Evolutionary conservation across 768 basidiomycete genomes (phyloP).

Genomic region (Tylopilus balloui): DNA sequence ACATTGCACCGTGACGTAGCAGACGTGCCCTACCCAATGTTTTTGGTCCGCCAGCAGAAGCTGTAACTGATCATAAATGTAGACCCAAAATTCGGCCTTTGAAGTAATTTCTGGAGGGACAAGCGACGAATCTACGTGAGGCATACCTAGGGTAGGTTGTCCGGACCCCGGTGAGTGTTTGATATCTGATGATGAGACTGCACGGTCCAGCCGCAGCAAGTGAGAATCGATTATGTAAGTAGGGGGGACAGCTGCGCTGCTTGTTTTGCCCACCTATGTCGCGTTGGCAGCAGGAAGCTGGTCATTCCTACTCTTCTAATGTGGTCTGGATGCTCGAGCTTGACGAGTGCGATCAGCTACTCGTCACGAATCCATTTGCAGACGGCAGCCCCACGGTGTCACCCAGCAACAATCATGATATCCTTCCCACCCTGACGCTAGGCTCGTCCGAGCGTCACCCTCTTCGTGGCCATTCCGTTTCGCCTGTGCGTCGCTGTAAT

Average conservation of each 20-base stretch:
- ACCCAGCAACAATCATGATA: not conserved
- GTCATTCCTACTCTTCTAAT: constrained; percentile 13
- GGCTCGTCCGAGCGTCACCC: constrained; percentile 12
- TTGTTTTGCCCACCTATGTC: too few species aligned
- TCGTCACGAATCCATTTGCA: constrained; percentile 17
- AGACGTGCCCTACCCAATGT: constrained; percentile 59
- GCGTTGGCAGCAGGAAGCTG: constrained; percentile 2
- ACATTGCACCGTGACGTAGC: constrained; percentile 2
- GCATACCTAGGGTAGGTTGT: too few species aligned
- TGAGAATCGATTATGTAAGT: constrained; percentile 11
- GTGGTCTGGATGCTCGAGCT: constrained; percentile 26
- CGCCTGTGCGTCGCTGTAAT: not conserved
- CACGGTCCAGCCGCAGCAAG: too few species aligned
- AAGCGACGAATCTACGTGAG: constrained; percentile 75
- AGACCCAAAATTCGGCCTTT: constrained; percentile 77
- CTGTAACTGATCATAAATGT: constrained; percentile 62
- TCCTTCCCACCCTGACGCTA: not conserved
- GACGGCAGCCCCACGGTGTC: constrained; percentile 1
- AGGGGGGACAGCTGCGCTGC: not conserved
- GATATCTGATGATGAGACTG: too few species aligned
- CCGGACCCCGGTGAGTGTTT: too few species aligned
- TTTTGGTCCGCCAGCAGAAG: constrained; percentile 61
- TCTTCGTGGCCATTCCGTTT: constrained; percentile 12
- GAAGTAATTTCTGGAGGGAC: constrained; percentile 66
- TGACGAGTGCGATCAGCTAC: constrained; percentile 23